Base-by-base conservation (phyloP, 768 basidiomycete genomes). In the Thelephora ganbajun region DNA sequence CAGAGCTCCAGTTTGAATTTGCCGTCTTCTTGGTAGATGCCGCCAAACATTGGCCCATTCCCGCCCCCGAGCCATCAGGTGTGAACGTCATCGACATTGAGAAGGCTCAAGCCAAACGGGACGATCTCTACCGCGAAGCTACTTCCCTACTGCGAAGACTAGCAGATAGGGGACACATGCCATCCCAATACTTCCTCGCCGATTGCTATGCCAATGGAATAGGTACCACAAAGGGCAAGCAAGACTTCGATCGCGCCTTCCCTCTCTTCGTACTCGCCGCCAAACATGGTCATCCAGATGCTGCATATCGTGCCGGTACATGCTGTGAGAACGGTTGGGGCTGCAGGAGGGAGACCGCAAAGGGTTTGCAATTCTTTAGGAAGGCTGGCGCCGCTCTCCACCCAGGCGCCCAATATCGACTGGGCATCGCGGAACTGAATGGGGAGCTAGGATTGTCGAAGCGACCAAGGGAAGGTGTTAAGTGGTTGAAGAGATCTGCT, bases 241-340 rank as follows among this genome's bases (percentile, higher is more conserved):
- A 97, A 62, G 96, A 99, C 66, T 98, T 97, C 59, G 96, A 98
- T 67, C 80, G 85, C 48, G 96, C 96, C 3, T 94, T 90, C 64
- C 96, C 94, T 9, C 72, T 99, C 41, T 98, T 98, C 59, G 82
- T 94, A 13, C 78, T 96, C 34, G 90, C 94, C 1, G 89, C 94
- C 33, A 99, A 99, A 65, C 96, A 98, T 57, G 87, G 90, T 13
- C 94, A 98, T 61, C 83, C 91, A 2, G 93, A 97, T 57, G 93
- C 91, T 13, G 79, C 89, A 4, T 99, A 92, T 65, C 85, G 94
- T 26, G 86, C 93, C 0, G 96, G 92, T 30, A 93, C 93, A 2
- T 99, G 96, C 61, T 96, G 90, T 64, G 96, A 99, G 72, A 93
- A 97, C 57, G 96, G 93, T 23, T 98, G 94, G 96, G 96, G 96